Percentiles rank a stretch among this genome's conserved stretches.
Conservation (phyloP, 208 protist genomes). For the Entamoeba histolytica region DNA sequence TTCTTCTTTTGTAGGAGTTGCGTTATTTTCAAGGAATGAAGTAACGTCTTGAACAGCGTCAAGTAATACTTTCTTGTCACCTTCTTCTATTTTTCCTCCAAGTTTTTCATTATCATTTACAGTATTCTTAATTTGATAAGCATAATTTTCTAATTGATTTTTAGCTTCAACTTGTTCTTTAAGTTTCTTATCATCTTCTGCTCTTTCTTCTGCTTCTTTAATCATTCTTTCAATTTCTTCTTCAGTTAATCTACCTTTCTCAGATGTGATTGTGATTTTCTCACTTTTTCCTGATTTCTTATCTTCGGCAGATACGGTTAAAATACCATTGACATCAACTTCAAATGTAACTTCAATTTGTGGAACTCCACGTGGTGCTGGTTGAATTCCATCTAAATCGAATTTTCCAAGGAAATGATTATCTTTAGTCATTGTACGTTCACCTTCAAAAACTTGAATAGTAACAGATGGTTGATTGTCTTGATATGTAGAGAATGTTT, state of each 20-base stretch:
- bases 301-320: slow-evolving; percentile 77
- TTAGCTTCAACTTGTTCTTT: slow-evolving; percentile 7
- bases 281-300: slow-evolving; percentile 59
- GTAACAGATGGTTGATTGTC: slow-evolving; percentile 62
- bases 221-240: slow-evolving; percentile 25
- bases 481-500: slow-evolving; percentile 72
- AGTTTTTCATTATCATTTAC: slow-evolving; percentile 44
- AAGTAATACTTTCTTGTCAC: slow-evolving; percentile 4
- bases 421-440: slow-evolving; percentile 87
- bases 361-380: slow-evolving; percentile 37
- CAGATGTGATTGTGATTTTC: slow-evolving; percentile 64
- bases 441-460: slow-evolving; percentile 86
- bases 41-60: slow-evolving; percentile 5
- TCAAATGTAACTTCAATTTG: slow-evolving; percentile 77
- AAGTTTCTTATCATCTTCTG: slow-evolving; percentile 15
- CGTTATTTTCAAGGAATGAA: slow-evolving; percentile 6
- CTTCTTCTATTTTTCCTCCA: not conserved
- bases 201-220: slow-evolving; percentile 5
- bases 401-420: slow-evolving; percentile 86
- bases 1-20: slow-evolving; percentile 1
- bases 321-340: slow-evolving; percentile 84
- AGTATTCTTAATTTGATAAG: slow-evolving; percentile 5
- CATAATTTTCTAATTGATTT: slow-evolving; percentile 18
- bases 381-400: slow-evolving; percentile 72
- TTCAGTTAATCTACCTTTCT: slow-evolving; percentile 27